A percentile compares a stretch with the other conserved stretches of the same genome.
Conservation (phyloP, 2,329 filamentous ascomycete genomes). For the Hortaea werneckii region DNA sequence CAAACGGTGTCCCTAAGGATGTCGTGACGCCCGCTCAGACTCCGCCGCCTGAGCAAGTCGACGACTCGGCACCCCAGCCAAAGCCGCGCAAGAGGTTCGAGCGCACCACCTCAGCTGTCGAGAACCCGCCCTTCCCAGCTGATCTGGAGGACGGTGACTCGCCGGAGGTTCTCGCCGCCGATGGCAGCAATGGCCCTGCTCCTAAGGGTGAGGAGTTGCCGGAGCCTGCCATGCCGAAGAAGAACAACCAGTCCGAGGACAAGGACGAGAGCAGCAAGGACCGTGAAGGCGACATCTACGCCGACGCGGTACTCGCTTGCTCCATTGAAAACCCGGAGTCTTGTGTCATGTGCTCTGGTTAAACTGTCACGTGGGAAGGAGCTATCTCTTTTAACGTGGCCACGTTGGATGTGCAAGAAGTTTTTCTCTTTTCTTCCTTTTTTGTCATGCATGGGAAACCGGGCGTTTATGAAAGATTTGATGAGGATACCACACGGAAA, state of each 20-base stretch:
- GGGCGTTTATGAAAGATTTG: too few relatives aligned
- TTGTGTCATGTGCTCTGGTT: conserved; percentile 97
- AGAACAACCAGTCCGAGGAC: conserved; percentile 60
- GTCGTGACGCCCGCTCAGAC: conserved; percentile 60
- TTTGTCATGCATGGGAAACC: too few relatives aligned
- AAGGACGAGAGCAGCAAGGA: conserved; percentile 59
- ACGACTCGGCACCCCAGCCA: conserved; percentile 24
- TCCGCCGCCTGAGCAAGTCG: conserved; percentile 43
- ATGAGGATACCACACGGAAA: too few relatives aligned
- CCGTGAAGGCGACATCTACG: conserved; percentile 87
- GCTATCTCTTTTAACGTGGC: too few relatives aligned
- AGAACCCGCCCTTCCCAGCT: conserved; percentile 62
- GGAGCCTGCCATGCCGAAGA: conserved; percentile 41
- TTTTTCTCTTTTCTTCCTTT: too few relatives aligned
- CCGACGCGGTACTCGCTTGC: conserved; percentile 81
- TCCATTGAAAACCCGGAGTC: conserved; percentile 95
- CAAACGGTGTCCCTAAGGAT: conserved; percentile 42
- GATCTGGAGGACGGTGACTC: conserved; percentile 68
- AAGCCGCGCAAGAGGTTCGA: conserved; percentile 36
- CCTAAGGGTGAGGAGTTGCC: conserved; percentile 57
- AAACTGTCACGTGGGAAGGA: neutral
- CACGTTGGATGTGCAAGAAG: too few relatives aligned
- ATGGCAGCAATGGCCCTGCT: conserved; percentile 45
- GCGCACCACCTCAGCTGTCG: conserved; percentile 38
- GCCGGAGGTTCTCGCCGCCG: conserved; percentile 65